Evolutionary conservation across 352 stramenopile genomes (phyloP).

Genomic region (Globisporangium echinulatum): DNA sequence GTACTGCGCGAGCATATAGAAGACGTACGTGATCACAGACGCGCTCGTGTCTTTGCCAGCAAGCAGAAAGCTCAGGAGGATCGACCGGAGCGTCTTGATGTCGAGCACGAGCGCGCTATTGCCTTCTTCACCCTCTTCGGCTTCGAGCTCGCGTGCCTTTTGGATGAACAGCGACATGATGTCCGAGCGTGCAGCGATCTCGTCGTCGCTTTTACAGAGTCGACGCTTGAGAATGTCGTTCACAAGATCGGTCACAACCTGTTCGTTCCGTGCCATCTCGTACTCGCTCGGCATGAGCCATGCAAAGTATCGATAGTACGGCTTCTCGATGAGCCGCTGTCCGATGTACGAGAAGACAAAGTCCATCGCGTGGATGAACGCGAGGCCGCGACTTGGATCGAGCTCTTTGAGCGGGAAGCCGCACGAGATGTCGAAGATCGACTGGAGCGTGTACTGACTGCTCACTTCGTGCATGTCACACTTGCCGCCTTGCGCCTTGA

Average conservation of each 20-base stretch:
- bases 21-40: slow-evolving; percentile 4
- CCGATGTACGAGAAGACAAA: slow-evolving; percentile 44
- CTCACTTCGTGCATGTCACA: slow-evolving; percentile 47
- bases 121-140: not conserved
- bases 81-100: slow-evolving; percentile 41
- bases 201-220: slow-evolving; percentile 24
- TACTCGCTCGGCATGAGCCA: slow-evolving; percentile 62
- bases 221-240: slow-evolving; percentile 31
- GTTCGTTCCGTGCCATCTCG: slow-evolving; percentile 19
- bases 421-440: slow-evolving; percentile 57
- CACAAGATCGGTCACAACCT: slow-evolving; percentile 22
- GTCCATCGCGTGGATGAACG: slow-evolving; percentile 42
- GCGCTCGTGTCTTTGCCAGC: slow-evolving; percentile 1
- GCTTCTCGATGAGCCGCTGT: slow-evolving; percentile 41
- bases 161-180: slow-evolving; percentile 51
- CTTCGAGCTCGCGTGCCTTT: slow-evolving; percentile 26
- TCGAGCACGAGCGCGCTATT: slow-evolving; percentile 2
- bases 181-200: slow-evolving; percentile 28
- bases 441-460: slow-evolving; percentile 38
- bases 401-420: slow-evolving; percentile 29
- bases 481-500: slow-evolving; percentile 3
- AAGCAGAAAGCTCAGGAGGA: slow-evolving; percentile 71
- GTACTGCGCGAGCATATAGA: slow-evolving; percentile 47
- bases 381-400: slow-evolving; percentile 14
- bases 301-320: slow-evolving; percentile 51